Evolutionary conservation across 345 rosid species (phyloP).

Genomic region (Lumnitzera racemosa): DNA sequence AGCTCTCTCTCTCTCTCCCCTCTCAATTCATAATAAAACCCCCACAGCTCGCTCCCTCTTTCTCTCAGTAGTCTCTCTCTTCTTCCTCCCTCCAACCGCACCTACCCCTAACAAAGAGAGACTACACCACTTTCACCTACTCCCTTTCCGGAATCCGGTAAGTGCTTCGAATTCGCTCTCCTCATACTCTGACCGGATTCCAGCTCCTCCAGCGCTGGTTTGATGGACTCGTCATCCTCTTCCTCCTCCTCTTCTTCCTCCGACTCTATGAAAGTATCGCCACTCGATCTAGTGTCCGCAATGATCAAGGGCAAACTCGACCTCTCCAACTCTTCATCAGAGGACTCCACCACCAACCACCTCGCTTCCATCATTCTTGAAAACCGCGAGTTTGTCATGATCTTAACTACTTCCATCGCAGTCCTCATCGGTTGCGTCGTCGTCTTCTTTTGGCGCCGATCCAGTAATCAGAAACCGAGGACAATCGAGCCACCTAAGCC

Average conservation of each 20-base stretch:
- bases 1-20: constrained; percentile 15
- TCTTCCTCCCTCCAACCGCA: constrained; percentile 39
- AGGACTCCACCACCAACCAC: constrained; percentile 25
- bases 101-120: constrained; percentile 5
- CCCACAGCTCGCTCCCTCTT: neutral
- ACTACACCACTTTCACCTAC: neutral
- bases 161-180: neutral
- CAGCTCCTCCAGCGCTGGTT: constrained; percentile 7
- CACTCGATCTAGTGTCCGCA: constrained; percentile 77
- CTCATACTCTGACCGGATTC: neutral
- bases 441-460: constrained; percentile 69
- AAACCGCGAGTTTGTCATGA: constrained; percentile 67
- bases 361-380: constrained; percentile 49
- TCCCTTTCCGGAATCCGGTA: neutral
- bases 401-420: constrained; percentile 81
- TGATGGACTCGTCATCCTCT: constrained; percentile 22
- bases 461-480: constrained; percentile 37
- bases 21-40: constrained; percentile 6
- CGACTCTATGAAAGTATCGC: constrained; percentile 15
- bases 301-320: constrained; percentile 67
- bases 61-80: constrained; percentile 6
- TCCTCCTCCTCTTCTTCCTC: neutral
- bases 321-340: constrained; percentile 54
- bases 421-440: constrained; percentile 86
- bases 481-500: constrained; percentile 44